Percentiles rank a stretch among this genome's conserved stretches.
Conservation (phyloP, 1,284 basidiomycete genomes). For the Trametes pubescens region DNA sequence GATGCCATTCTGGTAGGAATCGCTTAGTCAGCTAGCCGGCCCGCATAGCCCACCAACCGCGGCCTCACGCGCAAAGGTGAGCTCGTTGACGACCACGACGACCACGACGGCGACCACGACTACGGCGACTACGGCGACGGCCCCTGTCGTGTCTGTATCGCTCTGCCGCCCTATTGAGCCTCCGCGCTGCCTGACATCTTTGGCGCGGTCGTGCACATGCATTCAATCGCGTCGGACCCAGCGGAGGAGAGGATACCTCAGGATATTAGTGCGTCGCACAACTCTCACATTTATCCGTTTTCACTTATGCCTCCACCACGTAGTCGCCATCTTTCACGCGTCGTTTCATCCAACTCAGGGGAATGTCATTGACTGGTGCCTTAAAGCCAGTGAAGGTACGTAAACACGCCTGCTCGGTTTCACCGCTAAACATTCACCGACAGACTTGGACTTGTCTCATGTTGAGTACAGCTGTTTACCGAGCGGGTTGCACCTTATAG, state of each 20-base stretch:
- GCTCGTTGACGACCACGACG: constrained; percentile 23
- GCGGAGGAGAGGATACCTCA: constrained; percentile 49
- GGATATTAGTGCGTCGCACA: constrained; percentile 52
- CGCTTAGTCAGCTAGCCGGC: constrained; percentile 26
- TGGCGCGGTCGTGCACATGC: constrained; percentile 19
- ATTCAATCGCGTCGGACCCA: constrained; percentile 13
- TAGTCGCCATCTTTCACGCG: constrained; percentile 83
- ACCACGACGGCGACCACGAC: constrained; percentile 21
- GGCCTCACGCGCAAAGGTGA: background rate
- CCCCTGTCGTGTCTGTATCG: background rate
- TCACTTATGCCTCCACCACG: background rate
- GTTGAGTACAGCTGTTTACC: constrained; percentile 83
- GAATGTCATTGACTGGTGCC: constrained; percentile 78
- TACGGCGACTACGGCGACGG: background rate
- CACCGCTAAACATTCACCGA: background rate
- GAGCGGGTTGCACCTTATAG: constrained; percentile 81
- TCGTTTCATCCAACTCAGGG: constrained; percentile 85
- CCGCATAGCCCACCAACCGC: no score
- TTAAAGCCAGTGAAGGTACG: constrained; percentile 71
- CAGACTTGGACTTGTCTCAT: constrained; percentile 71
- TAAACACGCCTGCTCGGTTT: constrained; percentile 1
- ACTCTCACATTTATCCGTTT: background rate
- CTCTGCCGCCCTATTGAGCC: background rate
- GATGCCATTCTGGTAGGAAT: background rate
- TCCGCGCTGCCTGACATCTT: background rate